Evolutionary conservation across 2,329 filamentous ascomycete species (phyloP).

Genomic region (Talaromyces sp.): DNA sequence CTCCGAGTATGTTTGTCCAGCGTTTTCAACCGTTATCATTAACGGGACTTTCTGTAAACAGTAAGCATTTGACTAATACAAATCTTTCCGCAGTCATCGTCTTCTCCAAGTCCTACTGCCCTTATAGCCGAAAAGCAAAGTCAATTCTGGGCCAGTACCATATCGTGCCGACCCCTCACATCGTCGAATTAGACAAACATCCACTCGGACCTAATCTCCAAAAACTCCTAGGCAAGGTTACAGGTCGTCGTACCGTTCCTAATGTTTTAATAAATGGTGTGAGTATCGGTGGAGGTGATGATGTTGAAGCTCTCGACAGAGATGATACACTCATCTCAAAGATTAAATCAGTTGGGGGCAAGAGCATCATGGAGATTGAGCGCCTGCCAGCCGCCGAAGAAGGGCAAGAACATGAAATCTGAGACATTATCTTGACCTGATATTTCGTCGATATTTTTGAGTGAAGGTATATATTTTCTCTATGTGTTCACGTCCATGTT

Average conservation of each 20-base stretch:
- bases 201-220: constrained; percentile 69
- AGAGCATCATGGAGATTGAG: constrained; percentile 48
- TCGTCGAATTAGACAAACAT: constrained; percentile 87
- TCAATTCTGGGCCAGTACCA: constrained; percentile 74
- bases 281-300: constrained; percentile 86
- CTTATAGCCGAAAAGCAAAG: constrained; percentile 80
- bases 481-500: neutral
- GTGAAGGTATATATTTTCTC: neutral
- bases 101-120: constrained; percentile 94
- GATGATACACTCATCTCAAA: constrained; percentile 64
- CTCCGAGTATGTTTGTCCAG: constrained; percentile 60
- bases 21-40: too few species aligned
- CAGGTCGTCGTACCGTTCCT: constrained; percentile 79
- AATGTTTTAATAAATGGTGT: constrained; percentile 85
- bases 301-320: constrained; percentile 67
- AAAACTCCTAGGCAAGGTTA: constrained; percentile 63
- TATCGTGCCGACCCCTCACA: constrained; percentile 74
- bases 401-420: neutral
- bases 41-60: neutral
- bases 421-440: neutral
- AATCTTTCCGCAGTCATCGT: constrained; percentile 67
- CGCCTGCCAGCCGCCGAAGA: constrained; percentile 3
- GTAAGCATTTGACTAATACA: neutral
- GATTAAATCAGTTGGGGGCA: constrained; percentile 68
- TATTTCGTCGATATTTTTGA: neutral